Conservation (phyloP, 2,329 filamentous ascomycete species). For the Malbranchea cinnamomea region DNA sequence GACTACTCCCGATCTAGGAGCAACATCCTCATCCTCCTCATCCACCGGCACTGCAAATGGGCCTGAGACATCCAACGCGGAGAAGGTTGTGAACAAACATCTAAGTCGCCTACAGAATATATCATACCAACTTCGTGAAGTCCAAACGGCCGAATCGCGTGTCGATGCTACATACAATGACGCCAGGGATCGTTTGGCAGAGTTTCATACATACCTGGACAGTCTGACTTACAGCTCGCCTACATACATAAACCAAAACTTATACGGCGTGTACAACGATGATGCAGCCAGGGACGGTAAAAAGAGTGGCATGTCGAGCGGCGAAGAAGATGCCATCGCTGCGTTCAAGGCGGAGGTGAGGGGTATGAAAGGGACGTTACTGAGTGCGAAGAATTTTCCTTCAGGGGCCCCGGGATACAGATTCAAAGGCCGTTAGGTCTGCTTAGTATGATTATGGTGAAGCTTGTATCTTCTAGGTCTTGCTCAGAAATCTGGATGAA, state of each 20-base stretch:
- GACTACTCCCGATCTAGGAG: constrained; percentile 35
- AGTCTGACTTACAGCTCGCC: constrained; percentile 26
- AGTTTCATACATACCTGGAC: constrained; percentile 40
- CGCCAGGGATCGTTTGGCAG: constrained; percentile 21
- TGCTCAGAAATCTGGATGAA: no score
- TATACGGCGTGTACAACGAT: constrained; percentile 21
- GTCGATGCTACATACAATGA: constrained; percentile 19
- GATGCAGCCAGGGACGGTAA: constrained; percentile 10
- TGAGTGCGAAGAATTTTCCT: constrained; percentile 49
- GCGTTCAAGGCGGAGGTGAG: constrained; percentile 45
- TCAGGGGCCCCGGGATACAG: constrained; percentile 8
- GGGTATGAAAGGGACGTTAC: constrained; percentile 46
- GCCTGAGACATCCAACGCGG: constrained; percentile 11
- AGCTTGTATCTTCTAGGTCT: no score
- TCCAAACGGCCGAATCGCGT: constrained; percentile 26
- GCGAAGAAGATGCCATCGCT: constrained; percentile 42
- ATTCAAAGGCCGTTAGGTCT: no score
- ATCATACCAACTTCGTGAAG: constrained; percentile 35
- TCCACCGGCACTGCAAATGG: constrained; percentile 12
- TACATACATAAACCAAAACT: constrained; percentile 15
- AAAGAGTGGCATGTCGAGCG: constrained; percentile 20
- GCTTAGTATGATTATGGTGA: no score
- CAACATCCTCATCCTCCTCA: constrained; percentile 17
- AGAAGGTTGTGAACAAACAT: constrained; percentile 20
- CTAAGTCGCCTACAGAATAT: constrained; percentile 35